Conservation (phyloP, 257 asterid genomes). For the Solanum neorickii region DNA sequence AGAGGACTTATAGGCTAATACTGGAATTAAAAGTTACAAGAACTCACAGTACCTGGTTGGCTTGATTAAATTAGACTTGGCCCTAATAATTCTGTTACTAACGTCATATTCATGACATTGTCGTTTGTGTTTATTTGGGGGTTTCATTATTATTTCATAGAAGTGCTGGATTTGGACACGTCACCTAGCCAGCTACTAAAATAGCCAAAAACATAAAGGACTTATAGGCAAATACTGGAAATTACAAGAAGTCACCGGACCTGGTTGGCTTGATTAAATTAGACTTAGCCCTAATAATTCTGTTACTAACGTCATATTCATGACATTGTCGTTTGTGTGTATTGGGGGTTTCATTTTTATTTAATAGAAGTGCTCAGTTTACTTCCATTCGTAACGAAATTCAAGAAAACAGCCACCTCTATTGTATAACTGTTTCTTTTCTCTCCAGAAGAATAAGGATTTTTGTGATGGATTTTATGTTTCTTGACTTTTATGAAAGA, state of each 20-base stretch:
- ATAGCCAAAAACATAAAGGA: not conserved
- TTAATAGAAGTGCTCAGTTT: not conserved
- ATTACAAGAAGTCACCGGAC: not conserved
- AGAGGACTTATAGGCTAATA: not conserved
- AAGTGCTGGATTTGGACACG: not conserved
- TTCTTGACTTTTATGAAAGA: not conserved
- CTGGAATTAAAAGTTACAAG: not conserved
- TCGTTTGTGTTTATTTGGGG: not conserved
- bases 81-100: not conserved
- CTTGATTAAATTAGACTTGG: not conserved
- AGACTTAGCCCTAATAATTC: not conserved
- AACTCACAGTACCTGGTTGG: not conserved
- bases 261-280: not conserved
- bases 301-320: not conserved
- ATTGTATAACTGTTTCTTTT: not conserved
- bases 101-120: not conserved
- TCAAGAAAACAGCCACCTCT: not conserved
- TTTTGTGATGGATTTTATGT: not conserved
- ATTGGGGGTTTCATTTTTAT: not conserved
- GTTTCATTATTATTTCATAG: not conserved
- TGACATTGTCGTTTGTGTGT: not conserved
- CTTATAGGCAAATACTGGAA: not conserved
- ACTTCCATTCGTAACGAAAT: not conserved
- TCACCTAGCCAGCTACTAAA: not conserved
- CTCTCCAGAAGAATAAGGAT: not conserved